Base-by-base conservation (phyloP, 2,329 filamentous ascomycete species). In the Neophaeococcomyces mojaviensis region DNA sequence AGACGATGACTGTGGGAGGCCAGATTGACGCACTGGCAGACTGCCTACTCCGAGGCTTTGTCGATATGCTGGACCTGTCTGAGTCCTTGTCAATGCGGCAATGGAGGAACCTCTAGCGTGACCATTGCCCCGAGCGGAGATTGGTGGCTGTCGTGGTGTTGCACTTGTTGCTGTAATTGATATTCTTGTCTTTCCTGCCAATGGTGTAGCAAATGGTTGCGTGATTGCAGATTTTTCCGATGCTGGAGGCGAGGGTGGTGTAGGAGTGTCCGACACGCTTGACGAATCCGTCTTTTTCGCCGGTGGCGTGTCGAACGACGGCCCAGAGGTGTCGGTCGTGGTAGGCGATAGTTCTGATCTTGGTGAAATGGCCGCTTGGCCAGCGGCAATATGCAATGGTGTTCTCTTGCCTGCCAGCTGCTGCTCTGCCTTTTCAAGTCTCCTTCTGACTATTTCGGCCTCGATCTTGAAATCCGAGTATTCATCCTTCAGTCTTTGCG, bases 391-490 rank as follows among this genome's bases (percentile, higher is more conserved):
- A 5, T 74, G 66, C 46, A 71, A 65, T 36, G 74, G 71, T 59
- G 74, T 76, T 57, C 71, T 68, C 50, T 70, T 68, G 51, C 72
- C 67, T 54, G 73, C 68, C 20, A 68, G 63, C 48, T 74, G 68
- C 22, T 66, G 66, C 58, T 81, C 75, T 30, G 77, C 71, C 47
- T 89, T 85, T 61, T 86, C 86, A 61, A 97, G 73, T 74, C 96
- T 97, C 73, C 95, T 88, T 60, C 92, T 84, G 59, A 90, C 78
- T 59, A 98, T 92, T 61, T 97, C 92, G 49, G 85, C 84, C 68
- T 98, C 92, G 52, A 98, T 88, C 71, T 88, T 94, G 56, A 96
- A 76, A 63, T 98, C 92, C 4, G 86, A 85, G 10, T 97, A 73
- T 64, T 98, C 92, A 60, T 96, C 89, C 32, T 88, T 82, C 50